Percentiles rank a stretch among this genome's conserved stretches.
phyloP scores from a whole-genome alignment of 768 basidiomycete species.

The Xerocomellus amylosporus region DNA sequence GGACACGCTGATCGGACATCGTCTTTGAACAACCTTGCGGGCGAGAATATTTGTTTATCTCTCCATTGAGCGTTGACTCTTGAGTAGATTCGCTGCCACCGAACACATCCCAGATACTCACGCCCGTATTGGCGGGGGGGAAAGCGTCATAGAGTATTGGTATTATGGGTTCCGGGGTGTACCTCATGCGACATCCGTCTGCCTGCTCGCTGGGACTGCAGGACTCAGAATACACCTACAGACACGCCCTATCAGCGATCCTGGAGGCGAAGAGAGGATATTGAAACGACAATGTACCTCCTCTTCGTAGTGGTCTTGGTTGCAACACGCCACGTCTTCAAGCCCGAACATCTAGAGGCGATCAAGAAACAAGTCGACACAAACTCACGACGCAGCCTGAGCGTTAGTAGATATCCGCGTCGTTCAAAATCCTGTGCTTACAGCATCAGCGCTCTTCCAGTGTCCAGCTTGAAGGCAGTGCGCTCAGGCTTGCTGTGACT shows the following conservation, averaged over 20 bases:
- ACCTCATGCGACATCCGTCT: constrained; percentile 29
- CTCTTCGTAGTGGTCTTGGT: neutral
- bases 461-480: neutral
- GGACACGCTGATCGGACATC: no score
- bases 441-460: neutral
- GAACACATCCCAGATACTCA: no score
- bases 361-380: neutral
- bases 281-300: neutral
- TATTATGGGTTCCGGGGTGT: constrained; percentile 22
- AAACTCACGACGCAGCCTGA: no score
- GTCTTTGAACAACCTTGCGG: no score
- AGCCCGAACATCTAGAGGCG: neutral
- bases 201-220: constrained; percentile 42
- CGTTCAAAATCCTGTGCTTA: no score
- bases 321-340: neutral
- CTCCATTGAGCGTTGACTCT: neutral
- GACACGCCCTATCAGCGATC: neutral
- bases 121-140: no score
- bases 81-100: neutral
- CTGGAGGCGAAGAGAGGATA: neutral
- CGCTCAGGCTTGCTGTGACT: neutral
- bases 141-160: no score
- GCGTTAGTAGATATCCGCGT: neutral
- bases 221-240: constrained; percentile 33
- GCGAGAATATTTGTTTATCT: neutral